Evolutionary conservation across 768 basidiomycete species (phyloP), one percentile per base, ranked within the genome.

Genomic region (Tremella yokohamensis): DNA sequence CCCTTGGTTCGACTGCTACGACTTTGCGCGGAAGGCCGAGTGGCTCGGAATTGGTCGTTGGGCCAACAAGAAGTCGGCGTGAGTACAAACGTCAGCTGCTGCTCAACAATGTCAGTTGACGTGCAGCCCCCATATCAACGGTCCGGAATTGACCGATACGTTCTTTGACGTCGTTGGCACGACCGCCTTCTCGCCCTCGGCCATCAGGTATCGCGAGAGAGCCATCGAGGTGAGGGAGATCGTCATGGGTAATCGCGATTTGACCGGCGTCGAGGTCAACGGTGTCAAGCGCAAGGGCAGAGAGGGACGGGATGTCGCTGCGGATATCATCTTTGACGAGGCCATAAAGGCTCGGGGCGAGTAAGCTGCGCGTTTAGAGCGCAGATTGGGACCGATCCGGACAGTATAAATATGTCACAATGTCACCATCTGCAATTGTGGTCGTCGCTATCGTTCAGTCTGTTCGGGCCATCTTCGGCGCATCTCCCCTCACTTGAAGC

Each of bases 1-100:
- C 13, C 8, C 58, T 3, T 64, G 63, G 63, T 57, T 53, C 12
- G 63, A 64, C 47, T 54, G 51, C 22, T 53, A 64, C 49, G 63
- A 64, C 39, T 64, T 57, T 44, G 63, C 49, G 8, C 40, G 34
- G 8, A 49, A 56, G 22, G 38, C 56, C 1, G 59, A 51, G 24
- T 57, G 52, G 52, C 20, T 62, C 19, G 53, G 56, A 15, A 40
- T 57, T 16, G 63, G 59, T 11, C 26, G 39, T 34, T 64, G 63
- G 63, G 63, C 50, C 8, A 64, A 64, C 45, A 19, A 52, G 40
- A 22, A 20, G 13, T n/a, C 55, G 1, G 44, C 42, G 63, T 64
- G 29, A 54, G 63, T 25, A 8, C 50, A 3, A 12, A 3, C 24
- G 24, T 18, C 22, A n/a, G 19, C 13, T 19, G 16, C 37, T 26